Base-by-base conservation (phyloP, 495 filamentous ascomycete species). In the Pseudomonodictys pantanalensis region DNA sequence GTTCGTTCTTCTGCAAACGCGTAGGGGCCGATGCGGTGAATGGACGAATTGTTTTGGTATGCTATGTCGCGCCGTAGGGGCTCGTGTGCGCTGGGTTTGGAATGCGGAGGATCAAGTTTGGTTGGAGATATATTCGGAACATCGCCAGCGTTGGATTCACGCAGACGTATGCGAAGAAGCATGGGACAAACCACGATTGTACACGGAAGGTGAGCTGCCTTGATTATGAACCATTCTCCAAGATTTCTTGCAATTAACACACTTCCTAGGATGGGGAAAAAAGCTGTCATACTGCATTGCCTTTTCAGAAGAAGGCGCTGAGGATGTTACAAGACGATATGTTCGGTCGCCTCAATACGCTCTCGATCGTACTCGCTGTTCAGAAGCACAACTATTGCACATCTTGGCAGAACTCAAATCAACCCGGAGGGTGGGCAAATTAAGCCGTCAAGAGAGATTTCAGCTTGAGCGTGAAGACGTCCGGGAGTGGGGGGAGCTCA, bases 1-100 rank as follows among this genome's bases (percentile, higher is more conserved):
- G 17, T 98, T 95, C 88, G 86, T 90, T 49, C 74, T 97, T 53
- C 74, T 98, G 43, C 87, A 95, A 71, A 91, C 89, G 41, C 77
- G 88, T 54, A 82, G 86, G 60, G 93, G 93, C 24, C 84, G 93
- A 58, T 86, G 83, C 53, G 95, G 93, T 46, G 93, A 99, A 77
- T 99, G 95, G 92, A 91, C 88, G 49, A 97, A 97, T 72, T 96
- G 92, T 76, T 99, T 99, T 75, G 91, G 87, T 72, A 99, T 99
- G 93, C 81, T 99, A 18, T 97, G 93, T 74, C 83, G 93, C 39
- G 93, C 93, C 7, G 82, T 97, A 25, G 92, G 92, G 30, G 86
- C 85, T 32, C 83, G 95, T 42, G 93, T 97, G 17, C 83, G 93
- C 62, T 98, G 95, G 95, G 90, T 98, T 23, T 98, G 95, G 95